Conservation (phyloP, 331 rosid genomes). For the Telfairia occidentalis region DNA sequence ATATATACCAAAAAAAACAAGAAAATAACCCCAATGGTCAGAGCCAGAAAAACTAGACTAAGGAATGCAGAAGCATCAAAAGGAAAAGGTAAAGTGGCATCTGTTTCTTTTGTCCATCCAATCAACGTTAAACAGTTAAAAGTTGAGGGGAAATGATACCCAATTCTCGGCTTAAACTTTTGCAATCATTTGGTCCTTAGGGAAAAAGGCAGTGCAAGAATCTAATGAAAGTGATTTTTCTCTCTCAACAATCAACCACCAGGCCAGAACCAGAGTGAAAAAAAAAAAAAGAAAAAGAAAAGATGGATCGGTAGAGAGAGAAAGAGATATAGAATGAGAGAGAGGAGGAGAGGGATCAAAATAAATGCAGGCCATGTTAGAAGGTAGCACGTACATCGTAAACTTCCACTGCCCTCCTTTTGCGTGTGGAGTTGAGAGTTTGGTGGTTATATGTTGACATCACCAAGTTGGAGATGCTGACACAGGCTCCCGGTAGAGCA, state of each 20-base stretch:
- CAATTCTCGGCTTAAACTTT: conserved; percentile 15
- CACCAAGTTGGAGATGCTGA: conserved; percentile 15
- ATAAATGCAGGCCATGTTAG: conserved; percentile 3
- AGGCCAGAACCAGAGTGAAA: conserved; percentile 6
- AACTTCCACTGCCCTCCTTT: conserved; percentile 9
- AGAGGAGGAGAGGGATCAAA: not conserved
- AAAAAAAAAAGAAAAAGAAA: not conserved
- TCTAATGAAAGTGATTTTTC: conserved; percentile 20
- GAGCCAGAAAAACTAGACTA: conserved; percentile 3
- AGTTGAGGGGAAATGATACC: conserved; percentile 16
- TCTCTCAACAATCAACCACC: conserved; percentile 12
- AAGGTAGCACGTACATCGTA: conserved; percentile 9
- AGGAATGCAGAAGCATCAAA: conserved; percentile 29
- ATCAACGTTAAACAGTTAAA: conserved; percentile 27
- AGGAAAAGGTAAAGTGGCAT: conserved; percentile 22
- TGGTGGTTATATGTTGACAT: conserved; percentile 24
- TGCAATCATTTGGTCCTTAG: conserved; percentile 21
- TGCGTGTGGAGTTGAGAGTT: conserved; percentile 9
- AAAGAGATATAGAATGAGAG: not conserved
- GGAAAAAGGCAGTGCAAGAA: conserved; percentile 17
- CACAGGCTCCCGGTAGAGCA: conserved; percentile 13
- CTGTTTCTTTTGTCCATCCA: conserved; percentile 39
- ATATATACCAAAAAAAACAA: not conserved
- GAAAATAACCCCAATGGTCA: not conserved
- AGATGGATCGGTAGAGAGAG: not conserved